Evolutionary conservation across 169 alveolate species (phyloP).

Genomic region (Blepharisma undulans): DNA sequence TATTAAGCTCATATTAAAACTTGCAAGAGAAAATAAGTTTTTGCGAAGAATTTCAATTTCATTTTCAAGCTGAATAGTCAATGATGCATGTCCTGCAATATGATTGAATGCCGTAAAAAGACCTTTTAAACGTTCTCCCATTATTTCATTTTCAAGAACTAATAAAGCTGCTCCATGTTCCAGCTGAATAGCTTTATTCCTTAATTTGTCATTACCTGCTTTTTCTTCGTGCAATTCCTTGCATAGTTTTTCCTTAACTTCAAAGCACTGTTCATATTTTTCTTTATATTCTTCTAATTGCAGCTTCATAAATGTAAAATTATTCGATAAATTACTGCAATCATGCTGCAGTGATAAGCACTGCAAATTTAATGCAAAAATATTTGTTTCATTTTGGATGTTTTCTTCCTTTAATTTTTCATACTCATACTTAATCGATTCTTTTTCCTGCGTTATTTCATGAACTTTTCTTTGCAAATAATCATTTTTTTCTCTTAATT

Average conservation of each 20-base stretch:
- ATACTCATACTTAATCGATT: not conserved
- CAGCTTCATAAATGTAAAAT: not conserved
- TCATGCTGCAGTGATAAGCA: too few species aligned
- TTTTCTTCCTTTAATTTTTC: not conserved
- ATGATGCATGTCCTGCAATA: too few species aligned
- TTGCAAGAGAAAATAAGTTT: too few species aligned
- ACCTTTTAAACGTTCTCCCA: constrained; percentile 55
- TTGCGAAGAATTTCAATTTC: too few species aligned
- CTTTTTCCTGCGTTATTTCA: not conserved
- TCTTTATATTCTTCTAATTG: not conserved
- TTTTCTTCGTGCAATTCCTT: constrained; percentile 32
- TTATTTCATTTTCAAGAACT: constrained; percentile 54
- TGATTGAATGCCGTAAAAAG: constrained; percentile 45
- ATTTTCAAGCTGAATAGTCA: too few species aligned
- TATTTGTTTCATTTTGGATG: not conserved
- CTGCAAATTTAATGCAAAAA: not conserved
- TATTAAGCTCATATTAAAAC: too few species aligned
- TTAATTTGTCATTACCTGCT: constrained; percentile 49
- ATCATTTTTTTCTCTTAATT: not conserved
- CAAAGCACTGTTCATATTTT: not conserved
- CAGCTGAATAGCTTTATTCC: constrained; percentile 41
- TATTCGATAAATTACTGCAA: not conserved
- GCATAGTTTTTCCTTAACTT: not conserved
- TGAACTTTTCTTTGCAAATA: not conserved
- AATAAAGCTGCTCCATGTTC: constrained; percentile 46